Base-by-base conservation (phyloP, 2,329 filamentous ascomycete genomes). In the Epichloe hybrida region DNA sequence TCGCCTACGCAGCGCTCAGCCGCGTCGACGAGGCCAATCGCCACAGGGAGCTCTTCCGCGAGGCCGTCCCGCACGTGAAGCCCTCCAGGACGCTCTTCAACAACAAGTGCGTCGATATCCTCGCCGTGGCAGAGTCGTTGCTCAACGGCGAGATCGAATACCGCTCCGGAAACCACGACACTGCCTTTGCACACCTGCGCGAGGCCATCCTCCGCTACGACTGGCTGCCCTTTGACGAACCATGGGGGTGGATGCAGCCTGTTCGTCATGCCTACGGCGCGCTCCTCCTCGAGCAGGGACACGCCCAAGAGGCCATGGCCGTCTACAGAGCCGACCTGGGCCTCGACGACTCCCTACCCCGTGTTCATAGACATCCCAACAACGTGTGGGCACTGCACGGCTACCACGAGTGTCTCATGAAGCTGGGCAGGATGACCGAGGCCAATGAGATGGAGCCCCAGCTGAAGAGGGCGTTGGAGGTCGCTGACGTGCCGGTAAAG, bases 231-330 rank as follows among this genome's bases (percentile, higher is more conserved):
- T 88, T 86, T 54, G 81, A 83, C 46, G 85, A 89, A 61, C 85
- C 85, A 0, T 88, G 84, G 84, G 82, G 81, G 0, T 88, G 84
- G 84, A 87, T 88, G 83, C 81, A 86, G 60, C 84, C 84, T 0
- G 77, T 79, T 0, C 71, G 83, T 3, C 84, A 88, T 62, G 84
- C 84, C 0, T 83, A 83, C 48, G 84, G 80, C 1, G 84, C 84
- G 0, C 68, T 89, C 3, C 62, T 86, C 34, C 69, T 86, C 12
- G 84, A 88, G 59, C 83, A 84, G 58, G 79, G 75, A 0, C 68
- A 67, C n/a, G 67, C 76, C 0, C 70, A 75, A 23, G 69, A 83
- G 46, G 81, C 82, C 0, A 65, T 72, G 2, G 69, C 61, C 1
- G 73, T 80, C 1, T 86, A 86, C 55, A 68, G 65, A 20, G 79